Percentiles rank a stretch among this genome's conserved stretches.
Evolutionary conservation across 345 rosid species (phyloP).

Genomic region (Arabidopsis suecica): DNA sequence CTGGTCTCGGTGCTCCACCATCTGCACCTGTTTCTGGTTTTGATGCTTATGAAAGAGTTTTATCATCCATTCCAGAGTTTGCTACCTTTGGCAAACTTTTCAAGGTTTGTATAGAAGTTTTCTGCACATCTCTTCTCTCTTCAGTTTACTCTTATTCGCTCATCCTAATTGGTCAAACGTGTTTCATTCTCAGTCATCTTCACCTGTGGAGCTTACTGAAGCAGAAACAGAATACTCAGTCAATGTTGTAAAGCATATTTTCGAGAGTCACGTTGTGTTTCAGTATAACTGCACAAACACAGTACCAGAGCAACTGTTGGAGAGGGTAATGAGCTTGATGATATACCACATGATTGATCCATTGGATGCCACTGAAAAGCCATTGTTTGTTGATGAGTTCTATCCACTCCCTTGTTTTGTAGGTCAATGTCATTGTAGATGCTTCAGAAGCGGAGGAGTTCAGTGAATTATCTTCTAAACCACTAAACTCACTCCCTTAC

Average conservation of each 20-base stretch:
- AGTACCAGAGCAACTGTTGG: slow-evolving; percentile 89
- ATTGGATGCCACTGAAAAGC: background rate
- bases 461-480: slow-evolving; percentile 64
- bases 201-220: slow-evolving; percentile 94
- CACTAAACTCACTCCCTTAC: slow-evolving; percentile 82
- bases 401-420: slow-evolving; percentile 24
- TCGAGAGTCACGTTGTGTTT: slow-evolving; percentile 81
- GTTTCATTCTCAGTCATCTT: slow-evolving; percentile 52
- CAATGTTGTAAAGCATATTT: slow-evolving; percentile 92
- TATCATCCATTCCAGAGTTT: slow-evolving; percentile 85
- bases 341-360: background rate
- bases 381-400: background rate
- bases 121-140: background rate
- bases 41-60: slow-evolving; percentile 79
- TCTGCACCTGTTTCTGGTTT: slow-evolving; percentile 65
- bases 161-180: slow-evolving; percentile 8
- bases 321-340: slow-evolving; percentile 61
- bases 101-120: slow-evolving; percentile 46
- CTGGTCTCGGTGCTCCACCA: slow-evolving; percentile 81
- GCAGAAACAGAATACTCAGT: slow-evolving; percentile 97
- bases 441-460: slow-evolving; percentile 93
- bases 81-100: slow-evolving; percentile 82
- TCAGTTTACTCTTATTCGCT: slow-evolving; percentile 12
- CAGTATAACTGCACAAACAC: slow-evolving; percentile 98
- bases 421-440: slow-evolving; percentile 89